Evolutionary conservation across 768 basidiomycete species (phyloP).

Genomic region (Tylopilus vinaceipallidus): DNA sequence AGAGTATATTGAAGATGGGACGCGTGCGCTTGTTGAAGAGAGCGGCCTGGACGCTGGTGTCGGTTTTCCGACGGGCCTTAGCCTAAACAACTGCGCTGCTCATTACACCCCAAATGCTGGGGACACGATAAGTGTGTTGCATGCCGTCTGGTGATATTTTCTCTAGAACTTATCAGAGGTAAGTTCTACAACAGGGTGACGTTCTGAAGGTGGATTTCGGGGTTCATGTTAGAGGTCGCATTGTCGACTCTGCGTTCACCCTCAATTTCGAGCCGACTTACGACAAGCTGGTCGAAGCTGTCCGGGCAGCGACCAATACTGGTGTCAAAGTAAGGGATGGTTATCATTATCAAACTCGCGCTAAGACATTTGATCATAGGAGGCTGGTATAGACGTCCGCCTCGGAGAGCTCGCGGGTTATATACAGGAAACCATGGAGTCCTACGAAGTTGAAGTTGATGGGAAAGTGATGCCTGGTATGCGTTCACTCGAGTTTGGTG

Average conservation of each 20-base stretch:
- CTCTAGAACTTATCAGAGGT: constrained; percentile 7
- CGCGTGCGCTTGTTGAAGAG: constrained; percentile 89
- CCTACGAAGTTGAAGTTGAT: constrained; percentile 92
- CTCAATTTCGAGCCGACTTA: constrained; percentile 87
- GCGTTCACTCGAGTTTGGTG: background rate
- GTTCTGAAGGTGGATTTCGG: constrained; percentile 97
- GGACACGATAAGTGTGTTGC: constrained; percentile 68
- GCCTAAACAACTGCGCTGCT: constrained; percentile 91
- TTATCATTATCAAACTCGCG: background rate
- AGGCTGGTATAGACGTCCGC: constrained; percentile 94
- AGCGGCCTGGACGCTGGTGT: constrained; percentile 82
- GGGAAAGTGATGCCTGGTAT: constrained; percentile 80
- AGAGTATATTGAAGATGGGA: constrained; percentile 89
- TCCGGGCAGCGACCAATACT: constrained; percentile 91
- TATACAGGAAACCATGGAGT: constrained; percentile 99
- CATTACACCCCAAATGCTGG: constrained; percentile 96
- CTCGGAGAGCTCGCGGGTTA: constrained; percentile 88
- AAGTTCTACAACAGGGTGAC: constrained; percentile 81
- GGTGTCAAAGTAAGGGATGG: constrained; percentile 69
- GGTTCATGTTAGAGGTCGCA: constrained; percentile 95
- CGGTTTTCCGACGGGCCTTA: constrained; percentile 96
- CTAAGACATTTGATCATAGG: constrained; percentile 43
- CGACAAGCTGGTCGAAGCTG: constrained; percentile 84
- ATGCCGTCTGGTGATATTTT: background rate
- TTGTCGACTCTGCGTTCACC: constrained; percentile 95